Percentiles rank a stretch among this genome's conserved stretches.
These are phyloP conservation scores for Diddensiella transvaalensis DNA, from an alignment of 805 yeast genomes.

Conservation along the genomic window DNA sequence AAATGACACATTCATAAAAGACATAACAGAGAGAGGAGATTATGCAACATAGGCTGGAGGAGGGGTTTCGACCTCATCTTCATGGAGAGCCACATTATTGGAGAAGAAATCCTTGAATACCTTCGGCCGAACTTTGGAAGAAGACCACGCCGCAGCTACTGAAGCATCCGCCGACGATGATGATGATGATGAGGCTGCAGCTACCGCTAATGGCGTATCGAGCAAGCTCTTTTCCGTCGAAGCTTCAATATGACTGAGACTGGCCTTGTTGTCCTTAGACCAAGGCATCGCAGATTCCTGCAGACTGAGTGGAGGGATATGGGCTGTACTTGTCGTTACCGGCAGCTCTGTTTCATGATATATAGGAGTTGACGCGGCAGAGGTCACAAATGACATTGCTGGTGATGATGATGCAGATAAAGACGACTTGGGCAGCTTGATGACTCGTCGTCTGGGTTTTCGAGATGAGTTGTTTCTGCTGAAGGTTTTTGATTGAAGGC, in stretches of 20 bases:
- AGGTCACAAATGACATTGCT: not conserved
- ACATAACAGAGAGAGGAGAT: not conserved
- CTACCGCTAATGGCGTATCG: not conserved
- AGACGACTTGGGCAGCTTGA: constrained; percentile 20
- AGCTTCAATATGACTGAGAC: no score
- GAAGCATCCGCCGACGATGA: not conserved
- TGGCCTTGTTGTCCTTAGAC: no score
- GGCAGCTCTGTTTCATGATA: not conserved
- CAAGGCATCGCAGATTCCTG: not conserved
- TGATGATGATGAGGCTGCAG: not conserved
- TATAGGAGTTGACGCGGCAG: constrained; percentile 1
- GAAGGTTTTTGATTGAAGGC: constrained; percentile 12
- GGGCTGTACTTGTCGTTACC: not conserved
- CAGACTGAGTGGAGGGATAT: not conserved
- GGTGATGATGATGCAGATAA: no score
- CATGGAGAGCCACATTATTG: constrained; percentile 9
- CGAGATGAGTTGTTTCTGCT: constrained; percentile 1
- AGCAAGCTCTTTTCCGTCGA: no score
- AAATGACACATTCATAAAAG: not conserved
- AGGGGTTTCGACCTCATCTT: constrained; percentile 15
- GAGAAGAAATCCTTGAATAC: constrained; percentile 21
- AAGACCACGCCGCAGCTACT: not conserved
- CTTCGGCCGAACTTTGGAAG: constrained; percentile 6
- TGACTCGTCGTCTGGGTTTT: constrained; percentile 31
- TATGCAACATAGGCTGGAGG: constrained; percentile 26